A percentile compares a stretch with the other conserved stretches of the same genome.
Conservation (phyloP, 306 rosid species). For the Prunus dulcis region DNA sequence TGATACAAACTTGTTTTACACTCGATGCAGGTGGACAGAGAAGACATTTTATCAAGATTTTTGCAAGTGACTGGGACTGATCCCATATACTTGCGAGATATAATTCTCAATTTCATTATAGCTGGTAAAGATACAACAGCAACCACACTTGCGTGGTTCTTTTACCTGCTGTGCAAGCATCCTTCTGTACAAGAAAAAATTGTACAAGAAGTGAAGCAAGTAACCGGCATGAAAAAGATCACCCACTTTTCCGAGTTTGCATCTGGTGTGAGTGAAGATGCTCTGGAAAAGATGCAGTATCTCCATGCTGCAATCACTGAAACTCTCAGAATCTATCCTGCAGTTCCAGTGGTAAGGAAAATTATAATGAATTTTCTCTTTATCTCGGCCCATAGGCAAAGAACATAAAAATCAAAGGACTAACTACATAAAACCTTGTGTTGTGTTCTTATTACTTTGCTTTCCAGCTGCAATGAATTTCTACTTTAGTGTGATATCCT, state of each 20-base stretch:
- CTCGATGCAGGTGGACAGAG: slow-evolving; percentile 41
- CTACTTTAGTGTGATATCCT: not conserved
- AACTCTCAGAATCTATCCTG: slow-evolving; percentile 80
- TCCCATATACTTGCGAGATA: slow-evolving; percentile 50
- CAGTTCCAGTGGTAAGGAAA: slow-evolving; percentile 70
- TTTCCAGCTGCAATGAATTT: not conserved
- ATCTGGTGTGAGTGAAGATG: slow-evolving; percentile 43
- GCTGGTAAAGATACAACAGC: slow-evolving; percentile 84
- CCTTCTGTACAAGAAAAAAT: slow-evolving; percentile 59
- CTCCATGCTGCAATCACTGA: slow-evolving; percentile 76
- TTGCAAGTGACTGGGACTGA: slow-evolving; percentile 40
- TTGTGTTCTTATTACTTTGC: not conserved
- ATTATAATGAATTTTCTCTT: too few species aligned
- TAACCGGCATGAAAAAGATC: slow-evolving; percentile 29
- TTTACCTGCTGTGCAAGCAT: slow-evolving; percentile 65
- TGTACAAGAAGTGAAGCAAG: slow-evolving; percentile 59
- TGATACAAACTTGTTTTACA: slow-evolving; percentile 10
- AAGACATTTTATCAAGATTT: slow-evolving; percentile 72
- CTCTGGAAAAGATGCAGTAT: slow-evolving; percentile 64
- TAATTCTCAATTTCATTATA: slow-evolving; percentile 58
- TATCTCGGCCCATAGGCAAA: not conserved
- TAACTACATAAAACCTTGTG: not conserved
- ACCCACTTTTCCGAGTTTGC: slow-evolving; percentile 43
- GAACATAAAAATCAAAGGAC: not conserved
- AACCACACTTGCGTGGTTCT: slow-evolving; percentile 68